phyloP scores from a whole-genome alignment of 176 grass and related monocot genomes.

The Poa pratensis region DNA sequence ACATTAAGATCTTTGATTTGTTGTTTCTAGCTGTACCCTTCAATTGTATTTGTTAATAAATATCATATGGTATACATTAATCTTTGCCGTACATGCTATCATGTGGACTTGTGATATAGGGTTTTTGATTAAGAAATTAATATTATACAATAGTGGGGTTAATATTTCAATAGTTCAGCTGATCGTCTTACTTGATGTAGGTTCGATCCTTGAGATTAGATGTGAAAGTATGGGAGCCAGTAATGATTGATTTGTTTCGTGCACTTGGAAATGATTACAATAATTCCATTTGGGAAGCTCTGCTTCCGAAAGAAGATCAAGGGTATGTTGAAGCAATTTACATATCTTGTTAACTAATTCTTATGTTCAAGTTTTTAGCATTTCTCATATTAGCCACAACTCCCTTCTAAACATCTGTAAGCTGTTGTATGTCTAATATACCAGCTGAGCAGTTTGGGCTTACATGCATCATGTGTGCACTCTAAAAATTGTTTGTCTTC shows the following conservation, averaged over 20 bases:
- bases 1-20: not conserved
- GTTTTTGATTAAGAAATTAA: conserved; percentile 25
- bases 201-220: conserved; percentile 91
- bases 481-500: conserved; percentile 22
- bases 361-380: conserved; percentile 29
- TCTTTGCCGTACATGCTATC: conserved; percentile 16
- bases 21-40: not conserved
- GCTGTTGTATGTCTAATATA: conserved; percentile 29
- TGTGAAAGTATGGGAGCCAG: conserved; percentile 95
- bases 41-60: conserved; percentile 13
- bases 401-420: conserved; percentile 20
- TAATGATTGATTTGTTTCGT: conserved; percentile 83
- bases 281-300: conserved; percentile 96
- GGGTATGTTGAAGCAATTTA: conserved; percentile 58
- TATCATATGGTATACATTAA: conserved; percentile 1
- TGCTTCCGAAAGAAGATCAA: conserved; percentile 77
- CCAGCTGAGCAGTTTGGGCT: conserved; percentile 21
- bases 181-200: conserved; percentile 57
- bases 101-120: conserved; percentile 22
- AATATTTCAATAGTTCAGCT: conserved; percentile 13
- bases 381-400: not conserved
- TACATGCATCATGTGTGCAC: conserved; percentile 29
- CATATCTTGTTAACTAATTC: not conserved
- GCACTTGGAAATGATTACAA: conserved; percentile 81
- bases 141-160: conserved; percentile 14